phyloP scores from a whole-genome alignment of 108 stramenopile genomes.

The Cyclotella sp. region DNA sequence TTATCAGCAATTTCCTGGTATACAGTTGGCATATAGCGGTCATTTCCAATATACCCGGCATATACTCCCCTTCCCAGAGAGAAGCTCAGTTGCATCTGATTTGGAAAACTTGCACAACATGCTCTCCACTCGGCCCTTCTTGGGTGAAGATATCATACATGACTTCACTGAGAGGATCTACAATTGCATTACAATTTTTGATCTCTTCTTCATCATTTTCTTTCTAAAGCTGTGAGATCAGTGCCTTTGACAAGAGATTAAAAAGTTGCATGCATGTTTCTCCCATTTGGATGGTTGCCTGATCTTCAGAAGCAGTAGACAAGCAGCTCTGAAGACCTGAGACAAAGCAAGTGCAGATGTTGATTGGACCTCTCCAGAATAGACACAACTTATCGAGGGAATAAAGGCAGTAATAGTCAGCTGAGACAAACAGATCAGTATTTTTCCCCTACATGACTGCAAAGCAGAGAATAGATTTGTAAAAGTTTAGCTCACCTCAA shows the following conservation, averaged over 20 bases:
- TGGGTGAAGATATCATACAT: constrained; percentile 59
- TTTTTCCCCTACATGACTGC: background rate
- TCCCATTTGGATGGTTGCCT: constrained; percentile 16
- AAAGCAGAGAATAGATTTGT: background rate
- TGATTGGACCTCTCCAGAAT: constrained; percentile 81
- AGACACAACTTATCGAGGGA: constrained; percentile 67
- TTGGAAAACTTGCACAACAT: constrained; percentile 53
- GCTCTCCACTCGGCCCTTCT: constrained; percentile 33
- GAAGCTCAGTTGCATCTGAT: constrained; percentile 52
- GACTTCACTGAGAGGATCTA: constrained; percentile 81
- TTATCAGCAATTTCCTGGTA: no score
- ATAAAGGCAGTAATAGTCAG: constrained; percentile 60
- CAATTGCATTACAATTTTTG: constrained; percentile 69
- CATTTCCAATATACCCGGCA: no score
- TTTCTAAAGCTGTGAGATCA: constrained; percentile 64
- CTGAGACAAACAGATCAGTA: background rate
- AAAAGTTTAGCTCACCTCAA: constrained; percentile 20
- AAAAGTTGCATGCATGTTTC: constrained; percentile 49
- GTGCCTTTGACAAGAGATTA: constrained; percentile 41
- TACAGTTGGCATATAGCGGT: no score
- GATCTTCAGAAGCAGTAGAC: constrained; percentile 54
- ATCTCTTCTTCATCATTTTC: constrained; percentile 68
- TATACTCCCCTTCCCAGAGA: no score
- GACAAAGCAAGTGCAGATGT: constrained; percentile 73
- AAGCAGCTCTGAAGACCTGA: constrained; percentile 81